These are phyloP conservation scores for Tulasnella sp. DNA, from an alignment of 768 basidiomycete species.

Conservation along the genomic window DNA sequence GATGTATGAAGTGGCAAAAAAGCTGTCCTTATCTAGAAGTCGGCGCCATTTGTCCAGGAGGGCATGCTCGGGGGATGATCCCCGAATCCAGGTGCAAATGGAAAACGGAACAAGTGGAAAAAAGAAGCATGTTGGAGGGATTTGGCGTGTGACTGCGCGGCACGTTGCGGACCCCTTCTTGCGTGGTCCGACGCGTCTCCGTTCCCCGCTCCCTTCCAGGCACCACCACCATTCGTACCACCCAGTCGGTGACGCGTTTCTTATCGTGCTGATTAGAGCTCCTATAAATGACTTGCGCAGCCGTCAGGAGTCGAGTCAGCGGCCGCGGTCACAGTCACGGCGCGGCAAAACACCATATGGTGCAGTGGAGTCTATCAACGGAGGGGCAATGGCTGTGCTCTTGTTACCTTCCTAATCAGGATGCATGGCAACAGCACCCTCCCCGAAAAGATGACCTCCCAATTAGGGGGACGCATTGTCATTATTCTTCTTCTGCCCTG, in stretches of 20 bases:
- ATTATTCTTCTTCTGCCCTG: background rate
- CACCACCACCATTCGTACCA: too few species aligned
- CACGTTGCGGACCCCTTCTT: background rate
- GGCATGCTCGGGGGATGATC: background rate
- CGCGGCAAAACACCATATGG: background rate
- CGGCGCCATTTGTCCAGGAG: background rate
- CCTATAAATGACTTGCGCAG: too few species aligned
- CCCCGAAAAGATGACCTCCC: background rate
- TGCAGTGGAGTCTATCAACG: constrained; percentile 1
- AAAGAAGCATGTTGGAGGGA: background rate
- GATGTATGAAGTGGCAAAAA: background rate
- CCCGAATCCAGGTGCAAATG: background rate
- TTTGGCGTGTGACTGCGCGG: background rate
- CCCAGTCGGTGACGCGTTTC: background rate
- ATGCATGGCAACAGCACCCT: background rate
- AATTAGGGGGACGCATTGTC: background rate
- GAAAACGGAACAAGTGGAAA: background rate
- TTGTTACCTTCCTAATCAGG: background rate
- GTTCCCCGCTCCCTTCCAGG: background rate
- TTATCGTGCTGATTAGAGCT: too few species aligned
- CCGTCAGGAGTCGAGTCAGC: too few species aligned
- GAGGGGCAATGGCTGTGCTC: background rate
- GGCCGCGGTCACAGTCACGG: background rate
- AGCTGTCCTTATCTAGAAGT: background rate
- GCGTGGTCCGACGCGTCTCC: background rate